Percentiles rank a stretch among this genome's conserved stretches.
phyloP scores from a whole-genome alignment of 2,329 filamentous ascomycete genomes.

The Trichoderma arundinaceum region DNA sequence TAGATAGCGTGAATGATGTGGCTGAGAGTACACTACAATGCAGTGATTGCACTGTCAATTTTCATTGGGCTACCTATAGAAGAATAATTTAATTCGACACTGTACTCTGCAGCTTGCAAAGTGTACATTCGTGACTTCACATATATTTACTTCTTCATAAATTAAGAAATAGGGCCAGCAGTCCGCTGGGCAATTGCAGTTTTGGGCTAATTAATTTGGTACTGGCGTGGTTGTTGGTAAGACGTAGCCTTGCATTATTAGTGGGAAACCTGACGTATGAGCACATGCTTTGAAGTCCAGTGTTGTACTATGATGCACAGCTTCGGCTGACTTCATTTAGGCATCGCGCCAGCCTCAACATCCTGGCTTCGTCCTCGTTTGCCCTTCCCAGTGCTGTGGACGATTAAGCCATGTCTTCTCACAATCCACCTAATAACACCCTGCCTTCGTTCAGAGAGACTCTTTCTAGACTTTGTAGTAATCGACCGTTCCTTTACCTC shows the following conservation, averaged over 20 bases:
- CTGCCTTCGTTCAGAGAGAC: constrained; percentile 1
- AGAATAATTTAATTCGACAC: too few relatives aligned
- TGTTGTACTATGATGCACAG: neutral
- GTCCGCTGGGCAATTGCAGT: too few relatives aligned
- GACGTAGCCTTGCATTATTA: neutral
- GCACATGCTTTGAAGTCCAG: neutral
- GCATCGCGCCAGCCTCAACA: neutral
- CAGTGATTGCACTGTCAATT: too few relatives aligned
- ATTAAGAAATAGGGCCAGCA: too few relatives aligned
- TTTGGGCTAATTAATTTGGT: too few relatives aligned
- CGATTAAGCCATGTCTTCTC: constrained; percentile 12
- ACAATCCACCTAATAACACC: neutral
- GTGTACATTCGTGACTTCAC: too few relatives aligned
- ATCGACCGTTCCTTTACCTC: constrained; percentile 48
- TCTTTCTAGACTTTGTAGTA: constrained; percentile 34
- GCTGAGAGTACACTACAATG: too few relatives aligned
- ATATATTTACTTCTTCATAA: too few relatives aligned
- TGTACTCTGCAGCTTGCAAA: too few relatives aligned
- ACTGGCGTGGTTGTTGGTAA: neutral
- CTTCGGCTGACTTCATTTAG: neutral
- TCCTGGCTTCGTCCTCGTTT: neutral
- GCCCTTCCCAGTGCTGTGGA: neutral
- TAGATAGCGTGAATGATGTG: too few relatives aligned
- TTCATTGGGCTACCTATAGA: too few relatives aligned
- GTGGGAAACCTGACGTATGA: neutral